Base-by-base conservation (phyloP, 73 alveolate genomes). In the Symbiodinium pilosum region DNA sequence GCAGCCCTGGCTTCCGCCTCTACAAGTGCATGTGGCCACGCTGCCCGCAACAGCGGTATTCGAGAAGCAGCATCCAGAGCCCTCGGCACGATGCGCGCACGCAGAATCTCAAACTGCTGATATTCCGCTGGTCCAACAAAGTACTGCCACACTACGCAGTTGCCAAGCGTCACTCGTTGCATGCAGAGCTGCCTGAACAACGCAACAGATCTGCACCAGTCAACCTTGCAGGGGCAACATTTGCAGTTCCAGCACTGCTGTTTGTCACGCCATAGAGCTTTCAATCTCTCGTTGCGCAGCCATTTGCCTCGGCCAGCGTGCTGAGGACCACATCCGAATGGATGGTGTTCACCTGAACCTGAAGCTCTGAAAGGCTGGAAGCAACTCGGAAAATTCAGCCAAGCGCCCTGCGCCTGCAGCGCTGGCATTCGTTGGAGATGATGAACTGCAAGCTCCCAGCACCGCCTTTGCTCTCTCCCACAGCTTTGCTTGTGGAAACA, bases 371-470 rank as follows among this genome's bases (percentile, higher is more conserved):
- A 64, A 64, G 81, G 38, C 81, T 2, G 81, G 38, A 26, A n/a
- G 24, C 81, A 24, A 1, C 30, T 32, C 40, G 81, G 38, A 30
- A 54, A 54, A 54, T 26, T 24, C 73, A 18, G 1, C 32, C 38
- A 26, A 24, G 39, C 24, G 81, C 39, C 81, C 30, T 14, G 30
- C 30, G 81, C 81, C 14, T n/a, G 38, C 38, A 30, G 81, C 38
- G 9, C 39, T 14, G 32, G 81, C 81, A 64, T 32, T 9, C 21
- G 24, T 24, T 64, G 81, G 1, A 64, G 81, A 64, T 64, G 81
- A 8, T 64, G 81, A 34, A 64, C 81, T 64, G 81, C 81, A 64
- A 64, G 81, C 81, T 64, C 38, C 81, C 81, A 64, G 40, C 81
- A 38, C 39, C 38, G 81, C 81, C 81, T 64, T n/a, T n/a, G n/a